Percentiles rank a stretch among this genome's conserved stretches.
Conservation (phyloP, 441 rosid genomes). For the Aquilaria agallochum region DNA sequence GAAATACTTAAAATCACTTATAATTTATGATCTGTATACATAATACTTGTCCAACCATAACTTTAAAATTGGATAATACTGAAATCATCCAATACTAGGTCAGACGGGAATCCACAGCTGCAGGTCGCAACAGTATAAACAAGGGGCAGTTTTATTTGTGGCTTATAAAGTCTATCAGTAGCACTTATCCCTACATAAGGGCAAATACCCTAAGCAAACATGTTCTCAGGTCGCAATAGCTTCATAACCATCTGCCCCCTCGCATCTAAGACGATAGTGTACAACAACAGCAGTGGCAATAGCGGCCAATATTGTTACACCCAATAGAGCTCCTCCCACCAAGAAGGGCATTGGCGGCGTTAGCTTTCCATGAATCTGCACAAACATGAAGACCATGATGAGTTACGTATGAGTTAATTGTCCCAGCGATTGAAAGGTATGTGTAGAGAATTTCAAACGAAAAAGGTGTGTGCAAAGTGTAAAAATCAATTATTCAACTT, state of each 20-base stretch:
- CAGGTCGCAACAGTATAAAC: too few species aligned
- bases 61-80: too few species aligned
- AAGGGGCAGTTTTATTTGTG: too few species aligned
- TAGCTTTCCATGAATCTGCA: slow-evolving; percentile 13
- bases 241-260: slow-evolving; percentile 37
- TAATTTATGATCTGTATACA: too few species aligned
- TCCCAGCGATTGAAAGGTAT: background rate
- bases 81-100: too few species aligned
- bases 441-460: background rate
- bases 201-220: too few species aligned
- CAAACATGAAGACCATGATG: background rate
- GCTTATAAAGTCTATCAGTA: too few species aligned
- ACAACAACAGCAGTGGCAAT: slow-evolving; percentile 24
- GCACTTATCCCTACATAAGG: too few species aligned
- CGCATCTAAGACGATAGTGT: slow-evolving; percentile 20
- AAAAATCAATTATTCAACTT: slow-evolving; percentile 10
- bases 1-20: too few species aligned
- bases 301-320: slow-evolving; percentile 17
- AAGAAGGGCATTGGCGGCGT: slow-evolving; percentile 11
- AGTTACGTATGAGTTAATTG: background rate
- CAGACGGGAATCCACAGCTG: too few species aligned
- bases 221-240: slow-evolving; percentile 23
- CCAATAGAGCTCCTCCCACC: slow-evolving; percentile 25
- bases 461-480: background rate
- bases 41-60: too few species aligned